Evolutionary conservation across 345 rosid species (phyloP).

Genomic region (Eucalyptus brandiana): DNA sequence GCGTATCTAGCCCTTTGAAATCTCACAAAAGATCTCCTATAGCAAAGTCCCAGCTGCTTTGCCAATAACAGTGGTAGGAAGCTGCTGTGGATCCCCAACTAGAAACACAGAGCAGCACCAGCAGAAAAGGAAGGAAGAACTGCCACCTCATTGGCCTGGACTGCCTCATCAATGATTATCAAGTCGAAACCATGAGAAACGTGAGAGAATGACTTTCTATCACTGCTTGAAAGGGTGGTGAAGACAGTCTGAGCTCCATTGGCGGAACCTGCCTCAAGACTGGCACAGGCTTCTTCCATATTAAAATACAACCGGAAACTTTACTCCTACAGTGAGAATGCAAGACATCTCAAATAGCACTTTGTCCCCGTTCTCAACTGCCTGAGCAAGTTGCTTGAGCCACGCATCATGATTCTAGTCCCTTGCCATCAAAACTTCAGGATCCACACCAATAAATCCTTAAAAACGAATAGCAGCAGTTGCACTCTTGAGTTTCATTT

Average conservation of each 20-base stretch:
- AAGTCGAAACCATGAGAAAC: conserved; percentile 95
- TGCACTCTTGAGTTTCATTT: too few relatives aligned
- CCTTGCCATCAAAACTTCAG: too few relatives aligned
- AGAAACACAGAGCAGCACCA: conserved; percentile 91
- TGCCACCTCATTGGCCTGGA: conserved; percentile 94
- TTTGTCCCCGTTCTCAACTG: too few relatives aligned
- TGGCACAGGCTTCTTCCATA: conserved; percentile 92
- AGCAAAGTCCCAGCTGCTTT: conserved; percentile 90
- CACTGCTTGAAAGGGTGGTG: conserved; percentile 97
- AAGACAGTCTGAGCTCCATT: conserved; percentile 99
- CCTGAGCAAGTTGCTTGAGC: too few relatives aligned
- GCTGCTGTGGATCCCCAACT: conserved; percentile 99
- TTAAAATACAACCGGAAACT: conserved; percentile 82
- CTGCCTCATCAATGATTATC: conserved; percentile 98
- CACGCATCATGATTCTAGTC: too few relatives aligned
- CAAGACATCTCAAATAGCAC: conserved; percentile 71
- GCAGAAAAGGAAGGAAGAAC: conserved; percentile 92
- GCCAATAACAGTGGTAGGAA: conserved; percentile 97
- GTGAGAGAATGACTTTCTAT: conserved; percentile 88
- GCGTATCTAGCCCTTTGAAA: conserved; percentile 96
- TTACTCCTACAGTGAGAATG: conserved; percentile 64
- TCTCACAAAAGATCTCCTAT: conserved; percentile 96
- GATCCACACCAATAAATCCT: too few relatives aligned
- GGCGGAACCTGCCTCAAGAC: conserved; percentile 95
- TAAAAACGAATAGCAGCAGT: too few relatives aligned